These are phyloP conservation scores for Ophiosphaerella herpotricha DNA, from an alignment of 2,329 filamentous ascomycete species.

Conservation along the genomic window DNA sequence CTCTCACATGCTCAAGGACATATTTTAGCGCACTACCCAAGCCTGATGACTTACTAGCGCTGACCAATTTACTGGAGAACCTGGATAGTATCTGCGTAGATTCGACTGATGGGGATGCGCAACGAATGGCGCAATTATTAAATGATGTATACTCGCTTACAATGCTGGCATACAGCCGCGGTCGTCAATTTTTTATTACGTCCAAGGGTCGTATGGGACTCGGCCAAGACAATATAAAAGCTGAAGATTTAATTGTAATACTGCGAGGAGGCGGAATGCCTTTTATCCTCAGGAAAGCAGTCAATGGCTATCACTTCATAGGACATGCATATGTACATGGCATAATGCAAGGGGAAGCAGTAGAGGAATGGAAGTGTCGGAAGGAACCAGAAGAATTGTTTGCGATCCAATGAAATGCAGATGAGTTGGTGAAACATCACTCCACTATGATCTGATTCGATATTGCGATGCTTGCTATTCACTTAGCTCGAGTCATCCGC, in stretches of 20 bases:
- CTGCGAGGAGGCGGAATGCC: not conserved
- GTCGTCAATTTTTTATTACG: not conserved
- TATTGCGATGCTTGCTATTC: no score
- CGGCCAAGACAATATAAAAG: not conserved
- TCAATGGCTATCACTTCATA: not conserved
- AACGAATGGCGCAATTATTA: not conserved
- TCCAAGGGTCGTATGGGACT: not conserved
- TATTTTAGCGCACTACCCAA: not conserved
- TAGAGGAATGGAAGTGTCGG: not conserved
- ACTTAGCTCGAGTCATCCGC: no score
- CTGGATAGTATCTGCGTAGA: no score
- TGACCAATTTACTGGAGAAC: no score
- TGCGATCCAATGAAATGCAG: no score
- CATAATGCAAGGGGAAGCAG: constrained; percentile 1
- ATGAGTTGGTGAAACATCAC: no score
- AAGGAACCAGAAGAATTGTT: no score
- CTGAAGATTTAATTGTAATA: not conserved
- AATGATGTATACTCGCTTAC: not conserved
- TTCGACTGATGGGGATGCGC: no score
- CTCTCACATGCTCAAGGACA: no score
- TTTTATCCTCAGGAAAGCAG: not conserved
- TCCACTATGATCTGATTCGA: no score
- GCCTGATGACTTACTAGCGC: not conserved
- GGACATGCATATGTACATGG: not conserved
- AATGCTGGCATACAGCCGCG: not conserved